Percentiles rank a stretch among this genome's conserved stretches.
Evolutionary conservation across 2,329 filamentous ascomycete genomes (phyloP).

Genomic region (Basipetospora sp.): DNA sequence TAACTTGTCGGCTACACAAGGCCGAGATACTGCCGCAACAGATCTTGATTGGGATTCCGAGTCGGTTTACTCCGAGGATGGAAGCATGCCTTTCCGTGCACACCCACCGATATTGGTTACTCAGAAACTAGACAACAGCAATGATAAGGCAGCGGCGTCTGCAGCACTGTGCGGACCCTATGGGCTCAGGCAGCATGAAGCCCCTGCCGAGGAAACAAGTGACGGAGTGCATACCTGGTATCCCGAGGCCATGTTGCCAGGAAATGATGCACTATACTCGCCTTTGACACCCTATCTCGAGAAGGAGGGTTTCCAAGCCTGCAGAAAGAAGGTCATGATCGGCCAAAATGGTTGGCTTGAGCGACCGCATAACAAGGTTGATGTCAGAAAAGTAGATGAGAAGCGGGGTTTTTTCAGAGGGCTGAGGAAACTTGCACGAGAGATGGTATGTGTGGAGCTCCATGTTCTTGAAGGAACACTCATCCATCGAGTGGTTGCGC

Average conservation of each 20-base stretch:
- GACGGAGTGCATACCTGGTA: too few relatives aligned
- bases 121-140: not conserved
- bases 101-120: slow-evolving; percentile 8
- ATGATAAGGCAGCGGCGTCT: too few relatives aligned
- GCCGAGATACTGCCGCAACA: not conserved
- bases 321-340: slow-evolving; percentile 36
- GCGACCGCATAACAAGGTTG: slow-evolving; percentile 18
- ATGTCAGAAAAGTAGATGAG: slow-evolving; percentile 15
- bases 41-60: slow-evolving; percentile 3
- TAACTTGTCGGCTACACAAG: not conserved
- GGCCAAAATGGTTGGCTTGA: slow-evolving; percentile 44
- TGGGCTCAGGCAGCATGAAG: too few relatives aligned
- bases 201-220: not conserved
- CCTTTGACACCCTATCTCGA: slow-evolving; percentile 29
- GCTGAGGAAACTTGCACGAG: slow-evolving; percentile 38
- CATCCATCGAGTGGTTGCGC: not conserved
- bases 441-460: slow-evolving; percentile 28
- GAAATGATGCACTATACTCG: slow-evolving; percentile 21
- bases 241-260: not conserved
- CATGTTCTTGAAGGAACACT: too few relatives aligned
- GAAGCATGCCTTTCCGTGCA: not conserved
- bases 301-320: slow-evolving; percentile 21
- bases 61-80: slow-evolving; percentile 4
- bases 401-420: slow-evolving; percentile 32
- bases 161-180: not conserved